phyloP scores from a whole-genome alignment of 306 rosid genomes.

The Amphicarpaea edgeworthii region DNA sequence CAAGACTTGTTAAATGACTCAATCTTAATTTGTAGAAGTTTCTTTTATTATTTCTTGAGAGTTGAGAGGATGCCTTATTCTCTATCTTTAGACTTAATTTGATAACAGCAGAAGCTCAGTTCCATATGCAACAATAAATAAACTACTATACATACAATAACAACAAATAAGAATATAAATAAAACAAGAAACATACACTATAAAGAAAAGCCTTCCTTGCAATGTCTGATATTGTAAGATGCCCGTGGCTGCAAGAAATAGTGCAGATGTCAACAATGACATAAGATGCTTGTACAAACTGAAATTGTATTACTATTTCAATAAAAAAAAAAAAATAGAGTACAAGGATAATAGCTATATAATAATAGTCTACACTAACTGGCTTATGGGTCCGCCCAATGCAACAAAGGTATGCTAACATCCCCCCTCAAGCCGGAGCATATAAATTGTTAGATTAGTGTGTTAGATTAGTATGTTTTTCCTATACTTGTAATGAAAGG shows the following conservation, averaged over 20 bases:
- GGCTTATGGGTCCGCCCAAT: background rate
- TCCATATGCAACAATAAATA: slow-evolving; percentile 18
- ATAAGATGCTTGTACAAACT: background rate
- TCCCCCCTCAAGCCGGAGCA: too few species aligned
- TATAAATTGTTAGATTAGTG: too few species aligned
- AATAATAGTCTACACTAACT: too few species aligned
- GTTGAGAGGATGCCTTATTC: background rate
- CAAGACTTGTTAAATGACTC: slow-evolving; percentile 15
- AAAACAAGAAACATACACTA: slow-evolving; percentile 68
- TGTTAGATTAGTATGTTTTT: too few species aligned
- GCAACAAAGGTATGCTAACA: background rate
- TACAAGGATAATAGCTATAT: background rate
- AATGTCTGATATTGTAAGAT: slow-evolving; percentile 81
- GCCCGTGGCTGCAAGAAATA: slow-evolving; percentile 66
- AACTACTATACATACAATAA: slow-evolving; percentile 9
- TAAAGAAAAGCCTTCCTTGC: slow-evolving; percentile 98
- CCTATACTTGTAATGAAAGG: too few species aligned
- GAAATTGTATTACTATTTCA: too few species aligned
- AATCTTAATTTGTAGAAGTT: background rate
- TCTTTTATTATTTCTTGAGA: slow-evolving; percentile 11
- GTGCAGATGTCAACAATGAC: slow-evolving; percentile 36
- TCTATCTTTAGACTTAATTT: slow-evolving; percentile 33
- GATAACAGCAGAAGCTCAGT: slow-evolving; percentile 10
- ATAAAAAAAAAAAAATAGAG: background rate
- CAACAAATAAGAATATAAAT: background rate